Evolutionary conservation across 805 yeast species (phyloP).

Genomic region (Candida michaelii): DNA sequence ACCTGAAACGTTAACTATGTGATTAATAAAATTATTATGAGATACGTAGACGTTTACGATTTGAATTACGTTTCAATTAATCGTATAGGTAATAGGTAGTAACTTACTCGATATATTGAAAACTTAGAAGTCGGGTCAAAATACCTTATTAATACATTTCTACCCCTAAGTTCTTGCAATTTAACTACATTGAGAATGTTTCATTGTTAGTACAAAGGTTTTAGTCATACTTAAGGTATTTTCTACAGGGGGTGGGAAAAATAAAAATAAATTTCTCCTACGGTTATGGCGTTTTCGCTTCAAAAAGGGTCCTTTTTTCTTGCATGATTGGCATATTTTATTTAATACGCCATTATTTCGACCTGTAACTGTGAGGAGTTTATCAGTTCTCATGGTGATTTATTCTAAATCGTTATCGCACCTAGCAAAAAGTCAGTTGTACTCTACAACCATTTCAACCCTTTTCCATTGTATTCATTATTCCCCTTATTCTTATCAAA

Average conservation of each 20-base stretch:
- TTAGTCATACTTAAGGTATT: not conserved
- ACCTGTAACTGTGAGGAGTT: not conserved
- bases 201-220: not conserved
- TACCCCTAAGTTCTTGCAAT: not conserved
- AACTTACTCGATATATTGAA: no score
- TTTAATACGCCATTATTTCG: not conserved
- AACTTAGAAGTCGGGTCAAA: no score
- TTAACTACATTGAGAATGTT: constrained; percentile 5
- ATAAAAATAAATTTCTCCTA: not conserved
- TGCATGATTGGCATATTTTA: no score
- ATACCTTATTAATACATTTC: no score
- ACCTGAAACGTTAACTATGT: constrained; percentile 3
- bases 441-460: constrained; percentile 2
- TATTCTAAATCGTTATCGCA: not conserved
- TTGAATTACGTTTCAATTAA: not conserved
- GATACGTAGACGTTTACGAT: not conserved
- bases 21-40: no score
- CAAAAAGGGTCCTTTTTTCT: no score
- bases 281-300: not conserved
- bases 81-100: no score
- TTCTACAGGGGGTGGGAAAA: not conserved
- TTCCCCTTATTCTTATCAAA: not conserved
- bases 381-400: not conserved
- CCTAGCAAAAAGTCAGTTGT: not conserved
- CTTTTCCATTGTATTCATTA: not conserved